A percentile compares a stretch with the other conserved stretches of the same genome.
Evolutionary conservation across 2,329 filamentous ascomycete species (phyloP).

Genomic region (Neopestalotiopsis rosae): DNA sequence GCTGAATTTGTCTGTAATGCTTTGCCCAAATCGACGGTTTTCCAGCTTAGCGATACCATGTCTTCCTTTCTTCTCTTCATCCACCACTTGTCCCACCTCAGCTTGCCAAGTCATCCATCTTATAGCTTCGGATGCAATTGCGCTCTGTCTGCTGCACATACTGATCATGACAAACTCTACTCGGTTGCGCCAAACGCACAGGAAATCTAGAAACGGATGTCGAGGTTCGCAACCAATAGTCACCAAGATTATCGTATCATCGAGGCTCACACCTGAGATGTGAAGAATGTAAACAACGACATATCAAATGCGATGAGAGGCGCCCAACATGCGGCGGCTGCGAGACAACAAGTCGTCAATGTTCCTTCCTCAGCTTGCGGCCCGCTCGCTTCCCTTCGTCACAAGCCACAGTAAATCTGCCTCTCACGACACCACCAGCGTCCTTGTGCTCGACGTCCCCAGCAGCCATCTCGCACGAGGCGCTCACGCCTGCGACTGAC

Average conservation of each 20-base stretch:
- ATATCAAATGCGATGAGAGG: slow-evolving; percentile 8
- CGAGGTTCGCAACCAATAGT: neutral
- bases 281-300: neutral
- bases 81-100: too few species aligned
- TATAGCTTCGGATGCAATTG: too few species aligned
- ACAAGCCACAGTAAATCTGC: too few species aligned
- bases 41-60: too few species aligned
- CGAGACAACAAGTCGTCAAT: neutral
- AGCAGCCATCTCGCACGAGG: neutral
- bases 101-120: too few species aligned
- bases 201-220: slow-evolving; percentile 1
- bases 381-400: neutral
- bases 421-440: neutral
- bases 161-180: too few species aligned
- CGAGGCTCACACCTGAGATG: neutral
- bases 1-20: too few species aligned
- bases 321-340: neutral
- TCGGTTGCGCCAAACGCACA: neutral
- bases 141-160: too few species aligned
- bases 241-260: neutral
- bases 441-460: neutral
- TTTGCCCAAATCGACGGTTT: too few species aligned
- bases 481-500: neutral
- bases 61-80: too few species aligned
- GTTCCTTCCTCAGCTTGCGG: neutral